phyloP scores from a whole-genome alignment of 2,329 filamentous ascomycete genomes.

The Aspergillus sp. region DNA sequence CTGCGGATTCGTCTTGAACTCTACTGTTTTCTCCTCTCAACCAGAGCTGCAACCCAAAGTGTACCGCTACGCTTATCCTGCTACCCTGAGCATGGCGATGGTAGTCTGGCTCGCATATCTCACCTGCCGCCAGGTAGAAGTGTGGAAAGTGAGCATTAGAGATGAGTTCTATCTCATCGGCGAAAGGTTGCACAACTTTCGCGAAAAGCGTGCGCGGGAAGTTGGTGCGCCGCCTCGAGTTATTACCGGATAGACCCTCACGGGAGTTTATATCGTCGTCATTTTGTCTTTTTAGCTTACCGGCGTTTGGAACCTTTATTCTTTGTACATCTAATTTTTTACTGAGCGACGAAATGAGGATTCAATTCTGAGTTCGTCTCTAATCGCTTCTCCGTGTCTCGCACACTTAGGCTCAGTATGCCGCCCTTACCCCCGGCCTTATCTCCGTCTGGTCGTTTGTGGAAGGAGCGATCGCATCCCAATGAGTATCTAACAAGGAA shows the following conservation, averaged over 20 bases:
- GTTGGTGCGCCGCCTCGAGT: conserved; percentile 44
- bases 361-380: not conserved
- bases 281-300: not conserved
- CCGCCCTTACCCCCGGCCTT: no score
- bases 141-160: conserved; percentile 80
- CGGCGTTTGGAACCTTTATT: not conserved
- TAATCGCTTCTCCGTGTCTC: not conserved
- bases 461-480: no score
- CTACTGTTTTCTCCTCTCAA: conserved; percentile 41
- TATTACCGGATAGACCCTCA: conserved; percentile 36
- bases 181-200: conserved; percentile 93
- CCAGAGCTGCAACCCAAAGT: conserved; percentile 46
- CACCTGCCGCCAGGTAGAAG: conserved; percentile 61
- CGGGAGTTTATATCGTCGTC: not conserved
- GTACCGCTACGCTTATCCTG: conserved; percentile 77
- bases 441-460: no score
- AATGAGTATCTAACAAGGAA: no score
- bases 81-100: conserved; percentile 59
- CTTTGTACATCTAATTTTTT: conserved; percentile 13
- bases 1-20: conserved; percentile 59
- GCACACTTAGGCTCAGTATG: not conserved
- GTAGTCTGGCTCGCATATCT: conserved; percentile 48
- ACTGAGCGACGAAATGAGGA: not conserved
- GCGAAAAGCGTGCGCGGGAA: conserved; percentile 57
- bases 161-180: conserved; percentile 98